Evolutionary conservation across 805 yeast genomes (phyloP), one percentile per base, ranked within the genome.

Genomic region (Lachancea lanzarotensis): DNA sequence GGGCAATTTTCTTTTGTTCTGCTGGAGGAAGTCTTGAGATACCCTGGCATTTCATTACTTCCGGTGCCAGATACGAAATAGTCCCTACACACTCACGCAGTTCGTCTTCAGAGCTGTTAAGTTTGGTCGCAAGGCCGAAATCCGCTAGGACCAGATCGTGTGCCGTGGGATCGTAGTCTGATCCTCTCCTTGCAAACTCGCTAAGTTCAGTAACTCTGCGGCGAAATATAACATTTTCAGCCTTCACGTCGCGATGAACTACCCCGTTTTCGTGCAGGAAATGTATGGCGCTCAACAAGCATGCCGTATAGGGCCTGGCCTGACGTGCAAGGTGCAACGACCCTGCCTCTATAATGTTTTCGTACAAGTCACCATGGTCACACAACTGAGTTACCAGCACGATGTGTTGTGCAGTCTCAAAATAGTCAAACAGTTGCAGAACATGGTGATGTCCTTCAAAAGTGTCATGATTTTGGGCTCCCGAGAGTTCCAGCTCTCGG

Each of bases 41-140:
- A 26, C 54, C 57, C 34, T 66, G 58, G 40, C 74, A 67, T 13
- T 67, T 60, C 44, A 76, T 68, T 34, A 84, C 71, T 56, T 83
- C 90, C 1, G 91, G 91, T 0, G 90, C 83, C 75, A 83, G 78
- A 61, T 83, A 83, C 17, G 85, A 80, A 6, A 83, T 73, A 1
- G 91, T 84, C 0, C 91, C 91, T 5, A 54, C 82, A 71, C 32
- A 79, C 63, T 46, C 82, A 69, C 49, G 68, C 60, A 49, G 72
- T 47, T 45, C 62, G 57, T 36, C 49, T 43, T 22, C 54, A 22
- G 64, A 66, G 42, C 68, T 66, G 27, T 66, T 68, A 7, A 75
- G 61, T 32, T 74, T 68, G 11, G 78, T 63, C 12, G 88, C 82
- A 25, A 81, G 64, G 2, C 90, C 89, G 60, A 82, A 82, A 51